Evolutionary conservation across 2,329 filamentous ascomycete species (phyloP).

Genomic region (Pseudofabraea citricarpa): DNA sequence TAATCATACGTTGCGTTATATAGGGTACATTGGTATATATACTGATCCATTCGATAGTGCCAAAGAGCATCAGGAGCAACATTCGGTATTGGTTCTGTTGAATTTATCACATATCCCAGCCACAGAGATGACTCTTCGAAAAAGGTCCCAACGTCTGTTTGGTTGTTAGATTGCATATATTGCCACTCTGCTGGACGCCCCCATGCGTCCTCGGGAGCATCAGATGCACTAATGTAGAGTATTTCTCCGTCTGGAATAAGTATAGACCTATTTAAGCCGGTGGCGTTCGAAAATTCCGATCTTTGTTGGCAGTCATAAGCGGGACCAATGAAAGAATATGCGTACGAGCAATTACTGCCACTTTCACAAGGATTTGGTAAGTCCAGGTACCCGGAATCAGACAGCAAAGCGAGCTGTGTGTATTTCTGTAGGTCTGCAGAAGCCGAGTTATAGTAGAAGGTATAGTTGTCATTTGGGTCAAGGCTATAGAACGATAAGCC

Average conservation of each 20-base stretch:
- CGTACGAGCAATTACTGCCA: neutral
- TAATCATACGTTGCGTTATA: conserved; percentile 1
- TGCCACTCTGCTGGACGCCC: neutral
- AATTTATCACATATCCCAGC: conserved; percentile 1
- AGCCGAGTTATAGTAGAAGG: neutral
- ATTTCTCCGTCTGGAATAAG: neutral
- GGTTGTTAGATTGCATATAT: neutral
- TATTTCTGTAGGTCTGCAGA: neutral
- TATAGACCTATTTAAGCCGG: neutral
- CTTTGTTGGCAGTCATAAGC: conserved; percentile 1
- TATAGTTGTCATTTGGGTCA: neutral
- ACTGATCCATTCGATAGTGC: neutral
- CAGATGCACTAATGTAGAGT: neutral
- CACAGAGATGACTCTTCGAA: neutral
- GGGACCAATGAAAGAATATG: neutral
- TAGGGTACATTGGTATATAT: neutral
- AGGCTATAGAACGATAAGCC: neutral
- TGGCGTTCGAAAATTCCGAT: neutral
- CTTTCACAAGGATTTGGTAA: conserved; percentile 1
- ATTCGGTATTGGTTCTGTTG: neutral
- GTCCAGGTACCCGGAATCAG: neutral
- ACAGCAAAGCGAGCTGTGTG: neutral
- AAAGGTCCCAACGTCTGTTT: neutral
- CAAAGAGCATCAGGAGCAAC: neutral
- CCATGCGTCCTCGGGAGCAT: neutral